Percentiles rank a stretch among this genome's conserved stretches.
phyloP scores from a whole-genome alignment of 2,329 filamentous ascomycete species.

The Colletotrichum sp. region DNA sequence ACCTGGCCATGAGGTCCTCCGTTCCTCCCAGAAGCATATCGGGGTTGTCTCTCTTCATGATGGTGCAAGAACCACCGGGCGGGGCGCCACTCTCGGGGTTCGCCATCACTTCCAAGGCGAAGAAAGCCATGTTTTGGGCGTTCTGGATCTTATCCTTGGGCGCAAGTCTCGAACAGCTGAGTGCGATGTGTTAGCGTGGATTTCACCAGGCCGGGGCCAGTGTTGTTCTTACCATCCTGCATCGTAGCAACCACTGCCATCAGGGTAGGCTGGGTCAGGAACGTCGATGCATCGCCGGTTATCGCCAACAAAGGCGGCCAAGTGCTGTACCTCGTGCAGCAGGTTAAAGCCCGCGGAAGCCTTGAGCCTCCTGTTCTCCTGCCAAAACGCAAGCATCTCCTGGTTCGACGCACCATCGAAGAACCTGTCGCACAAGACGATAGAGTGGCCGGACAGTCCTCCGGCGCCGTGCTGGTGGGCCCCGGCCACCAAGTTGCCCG shows the following conservation, averaged over 20 bases:
- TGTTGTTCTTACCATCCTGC: neutral
- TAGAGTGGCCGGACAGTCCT: neutral
- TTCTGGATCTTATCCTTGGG: neutral
- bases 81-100: neutral
- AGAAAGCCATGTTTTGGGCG: neutral
- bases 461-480: neutral
- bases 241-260: neutral
- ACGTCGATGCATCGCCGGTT: neutral
- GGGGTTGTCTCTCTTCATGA: neutral
- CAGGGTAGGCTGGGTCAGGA: neutral
- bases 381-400: neutral
- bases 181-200: neutral
- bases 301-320: neutral
- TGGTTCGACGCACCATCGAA: neutral
- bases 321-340: neutral
- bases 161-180: neutral
- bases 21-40: neutral
- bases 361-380: neutral
- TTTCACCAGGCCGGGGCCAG: rapidly evolving
- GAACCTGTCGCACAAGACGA: neutral
- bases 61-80: neutral
- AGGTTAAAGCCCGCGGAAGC: neutral
- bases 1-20: neutral
- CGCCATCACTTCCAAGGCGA: neutral
- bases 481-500: neutral